A percentile compares a stretch with the other conserved stretches of the same genome.
phyloP scores from a whole-genome alignment of 805 yeast genomes.

The Kurtzmaniella fragi region DNA sequence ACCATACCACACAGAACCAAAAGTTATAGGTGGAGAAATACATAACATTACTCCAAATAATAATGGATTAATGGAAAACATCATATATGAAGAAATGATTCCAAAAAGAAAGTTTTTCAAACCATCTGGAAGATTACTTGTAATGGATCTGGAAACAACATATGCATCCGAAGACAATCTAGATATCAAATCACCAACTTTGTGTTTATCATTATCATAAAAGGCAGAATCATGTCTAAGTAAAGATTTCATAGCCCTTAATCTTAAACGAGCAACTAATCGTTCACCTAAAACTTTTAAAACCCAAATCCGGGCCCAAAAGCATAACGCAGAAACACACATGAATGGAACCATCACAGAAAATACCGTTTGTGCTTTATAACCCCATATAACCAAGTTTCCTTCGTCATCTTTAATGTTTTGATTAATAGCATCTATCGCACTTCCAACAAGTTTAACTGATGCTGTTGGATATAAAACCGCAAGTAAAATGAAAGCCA shows the following conservation, averaged over 20 bases:
- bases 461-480: slow-evolving; percentile 41
- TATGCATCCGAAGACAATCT: slow-evolving; percentile 42
- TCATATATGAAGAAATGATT: slow-evolving; percentile 38
- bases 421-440: slow-evolving; percentile 38
- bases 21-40: slow-evolving; percentile 41
- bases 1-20: slow-evolving; percentile 43
- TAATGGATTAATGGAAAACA: slow-evolving; percentile 38
- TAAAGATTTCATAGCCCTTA: slow-evolving; percentile 37
- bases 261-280: slow-evolving; percentile 38
- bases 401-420: slow-evolving; percentile 33
- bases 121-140: slow-evolving; percentile 41
- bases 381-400: slow-evolving; percentile 39
- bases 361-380: slow-evolving; percentile 36
- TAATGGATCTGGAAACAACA: slow-evolving; percentile 40
- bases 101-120: slow-evolving; percentile 40
- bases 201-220: slow-evolving; percentile 39
- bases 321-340: slow-evolving; percentile 38
- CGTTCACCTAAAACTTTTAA: slow-evolving; percentile 38
- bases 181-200: slow-evolving; percentile 46
- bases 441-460: slow-evolving; percentile 39
- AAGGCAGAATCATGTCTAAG: slow-evolving; percentile 38
- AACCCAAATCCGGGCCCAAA: slow-evolving; percentile 45
- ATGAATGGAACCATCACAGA: slow-evolving; percentile 40
- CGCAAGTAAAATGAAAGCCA: slow-evolving; percentile 38
- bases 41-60: slow-evolving; percentile 40